Percentiles rank a stretch among this genome's conserved stretches.
Evolutionary conservation across 352 stramenopile species (phyloP).

Genomic region (Phytophthora vignae): DNA sequence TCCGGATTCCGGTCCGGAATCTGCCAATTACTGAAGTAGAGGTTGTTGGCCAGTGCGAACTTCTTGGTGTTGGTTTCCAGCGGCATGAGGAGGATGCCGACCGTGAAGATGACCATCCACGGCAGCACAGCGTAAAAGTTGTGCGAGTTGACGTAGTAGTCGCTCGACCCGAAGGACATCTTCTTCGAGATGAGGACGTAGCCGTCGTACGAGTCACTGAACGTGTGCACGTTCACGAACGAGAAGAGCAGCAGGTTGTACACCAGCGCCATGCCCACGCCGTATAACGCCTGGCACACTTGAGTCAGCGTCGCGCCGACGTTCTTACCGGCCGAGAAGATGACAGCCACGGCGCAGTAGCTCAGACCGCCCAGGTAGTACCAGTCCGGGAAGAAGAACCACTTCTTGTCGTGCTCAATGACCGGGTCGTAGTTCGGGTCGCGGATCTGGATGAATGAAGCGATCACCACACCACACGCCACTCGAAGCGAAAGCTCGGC

Average conservation of each 20-base stretch:
- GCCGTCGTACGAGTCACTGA: slow-evolving; percentile 51
- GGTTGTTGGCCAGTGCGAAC: slow-evolving; percentile 83
- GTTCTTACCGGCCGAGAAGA: slow-evolving; percentile 82
- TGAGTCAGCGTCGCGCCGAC: slow-evolving; percentile 71
- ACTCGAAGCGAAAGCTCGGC: slow-evolving; percentile 75
- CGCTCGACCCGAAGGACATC: slow-evolving; percentile 56
- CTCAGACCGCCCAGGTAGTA: slow-evolving; percentile 65
- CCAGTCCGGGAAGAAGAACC: slow-evolving; percentile 74
- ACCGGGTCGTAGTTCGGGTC: slow-evolving; percentile 54
- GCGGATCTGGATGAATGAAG: slow-evolving; percentile 73
- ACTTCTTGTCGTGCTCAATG: slow-evolving; percentile 65
- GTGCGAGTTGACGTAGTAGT: slow-evolving; percentile 78
- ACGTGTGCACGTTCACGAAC: slow-evolving; percentile 51
- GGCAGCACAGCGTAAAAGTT: slow-evolving; percentile 81
- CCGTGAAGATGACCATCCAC: slow-evolving; percentile 81
- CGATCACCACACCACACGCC: slow-evolving; percentile 70
- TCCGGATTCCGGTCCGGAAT: too few species aligned
- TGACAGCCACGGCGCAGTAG: slow-evolving; percentile 79
- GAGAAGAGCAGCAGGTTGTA: slow-evolving; percentile 83
- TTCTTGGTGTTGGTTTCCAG: slow-evolving; percentile 89
- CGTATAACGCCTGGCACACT: slow-evolving; percentile 80
- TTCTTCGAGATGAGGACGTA: slow-evolving; percentile 65
- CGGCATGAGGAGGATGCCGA: slow-evolving; percentile 65
- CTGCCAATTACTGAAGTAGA: slow-evolving; percentile 70
- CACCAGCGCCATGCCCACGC: slow-evolving; percentile 78